Conservation (phyloP, 768 basidiomycete genomes). For the Phaffia australis region DNA sequence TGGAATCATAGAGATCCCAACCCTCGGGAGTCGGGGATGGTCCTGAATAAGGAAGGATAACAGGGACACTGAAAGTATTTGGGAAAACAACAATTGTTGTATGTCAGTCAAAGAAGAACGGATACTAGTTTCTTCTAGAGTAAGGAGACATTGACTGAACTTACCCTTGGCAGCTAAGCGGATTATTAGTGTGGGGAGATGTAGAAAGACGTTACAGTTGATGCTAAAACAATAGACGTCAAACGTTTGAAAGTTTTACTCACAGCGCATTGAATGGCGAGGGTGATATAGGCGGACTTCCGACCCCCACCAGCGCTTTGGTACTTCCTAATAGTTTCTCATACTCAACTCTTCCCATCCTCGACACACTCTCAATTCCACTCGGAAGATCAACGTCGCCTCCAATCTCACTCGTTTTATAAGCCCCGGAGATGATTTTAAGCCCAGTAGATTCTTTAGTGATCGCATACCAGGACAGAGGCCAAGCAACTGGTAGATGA, state of each 20-base stretch:
- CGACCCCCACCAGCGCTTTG: conserved; percentile 1
- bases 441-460: neutral
- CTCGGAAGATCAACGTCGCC: neutral
- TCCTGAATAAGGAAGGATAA: conserved; percentile 9
- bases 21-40: neutral
- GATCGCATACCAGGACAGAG: neutral
- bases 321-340: conserved; percentile 6
- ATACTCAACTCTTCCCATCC: conserved; percentile 5
- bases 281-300: conserved; percentile 8
- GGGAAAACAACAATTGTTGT: no score
- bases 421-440: conserved; percentile 5
- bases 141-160: no score
- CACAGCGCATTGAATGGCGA: conserved; percentile 12
- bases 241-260: neutral
- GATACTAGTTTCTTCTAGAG: no score
- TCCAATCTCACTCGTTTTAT: neutral
- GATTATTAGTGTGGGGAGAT: neutral
- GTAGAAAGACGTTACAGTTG: neutral
- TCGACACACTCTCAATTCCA: neutral
- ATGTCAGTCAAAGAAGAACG: no score
- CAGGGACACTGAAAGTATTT: neutral
- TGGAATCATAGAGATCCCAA: conserved; percentile 9
- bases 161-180: conserved; percentile 8
- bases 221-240: neutral
- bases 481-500: neutral